A percentile compares a stretch with the other conserved stretches of the same genome.
phyloP scores from a whole-genome alignment of 495 filamentous ascomycete genomes.

The Talaromyces adpressus region DNA sequence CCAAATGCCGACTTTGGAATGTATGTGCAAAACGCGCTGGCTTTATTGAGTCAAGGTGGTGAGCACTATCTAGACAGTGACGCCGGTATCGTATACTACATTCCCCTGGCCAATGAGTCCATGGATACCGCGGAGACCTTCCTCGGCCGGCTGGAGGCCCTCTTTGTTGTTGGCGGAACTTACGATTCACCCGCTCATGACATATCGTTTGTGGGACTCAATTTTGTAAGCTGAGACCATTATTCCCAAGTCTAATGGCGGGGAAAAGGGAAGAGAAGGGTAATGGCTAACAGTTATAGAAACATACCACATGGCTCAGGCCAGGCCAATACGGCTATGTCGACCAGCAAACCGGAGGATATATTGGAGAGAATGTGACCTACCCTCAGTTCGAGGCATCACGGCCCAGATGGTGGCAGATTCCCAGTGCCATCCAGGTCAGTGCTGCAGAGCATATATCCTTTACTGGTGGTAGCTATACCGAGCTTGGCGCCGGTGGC shows the following conservation, averaged over 20 bases:
- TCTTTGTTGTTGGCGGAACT: neutral
- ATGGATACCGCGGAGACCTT: neutral
- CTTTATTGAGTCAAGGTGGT: neutral
- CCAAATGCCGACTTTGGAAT: neutral
- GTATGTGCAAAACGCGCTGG: neutral
- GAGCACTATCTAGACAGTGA: constrained; percentile 1
- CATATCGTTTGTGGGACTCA: neutral
- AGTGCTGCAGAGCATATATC: constrained; percentile 1
- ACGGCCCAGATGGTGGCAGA: neutral
- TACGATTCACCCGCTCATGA: neutral
- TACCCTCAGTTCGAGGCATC: neutral
- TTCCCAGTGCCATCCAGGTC: neutral
- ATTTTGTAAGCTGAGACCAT: neutral
- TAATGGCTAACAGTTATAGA: neutral
- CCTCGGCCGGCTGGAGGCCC: neutral
- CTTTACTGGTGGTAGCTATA: neutral
- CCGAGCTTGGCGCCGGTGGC: neutral
- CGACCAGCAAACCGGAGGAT: neutral
- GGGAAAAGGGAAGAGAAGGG: neutral
- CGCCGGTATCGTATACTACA: neutral
- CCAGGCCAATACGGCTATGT: neutral
- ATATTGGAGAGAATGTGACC: neutral
- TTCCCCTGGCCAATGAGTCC: neutral
- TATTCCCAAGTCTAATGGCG: neutral
- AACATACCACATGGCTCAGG: constrained; percentile 1